Evolutionary conservation across 2,329 filamentous ascomycete species (phyloP), one percentile per base, ranked within the genome.

Genomic region (Fusarium ambrosium): DNA sequence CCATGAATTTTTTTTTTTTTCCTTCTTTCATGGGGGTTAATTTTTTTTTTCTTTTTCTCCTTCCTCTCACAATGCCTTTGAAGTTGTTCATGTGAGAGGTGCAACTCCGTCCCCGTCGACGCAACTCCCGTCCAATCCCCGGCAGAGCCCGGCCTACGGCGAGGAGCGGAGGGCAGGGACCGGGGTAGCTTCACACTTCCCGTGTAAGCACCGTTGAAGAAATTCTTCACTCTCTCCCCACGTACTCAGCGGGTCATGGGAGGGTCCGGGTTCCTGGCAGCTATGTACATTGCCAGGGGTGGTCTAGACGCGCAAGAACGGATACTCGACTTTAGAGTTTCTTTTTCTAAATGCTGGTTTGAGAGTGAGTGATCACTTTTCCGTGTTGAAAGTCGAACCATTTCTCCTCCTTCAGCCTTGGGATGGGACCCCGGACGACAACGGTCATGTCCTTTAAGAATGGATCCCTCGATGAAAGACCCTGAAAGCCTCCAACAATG

Each of bases 281-380:
- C 43, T n/a, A 32, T n/a, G 24, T 27, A 27, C 24, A 27, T 27
- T 24, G 45, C 43, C 58, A 72, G 61, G 65, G 27, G 24, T 27
- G 37, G 62, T 27, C 69, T 61, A 56, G 72, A 69, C 41, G 73
- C 73, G 39, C 68, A 53, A 58, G 55, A 51, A 71, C 64, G 75
- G 73, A 67, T 56, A 62, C 66, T 53, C 48, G 32, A 34, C 32
- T 34, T 34, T 32, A 36, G 41, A 67, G 29, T 61, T 73, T 73
- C 60, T 68, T 69, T 66, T 62, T 69, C 65, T 53, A 18, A 14
- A 24, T 22, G 34, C 51, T 45, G 20, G 45, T 62, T 20, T n/a
- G 64, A 41, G 34, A 66, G 41, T 75, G 73, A 78, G 73, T 43
- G 66, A 65, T 78, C 76, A 76, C 73, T 78, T 78, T 74, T 66